Evolutionary conservation across 2,329 filamentous ascomycete genomes (phyloP), one percentile per base, ranked within the genome.

Genomic region (Colletotrichum filicis): DNA sequence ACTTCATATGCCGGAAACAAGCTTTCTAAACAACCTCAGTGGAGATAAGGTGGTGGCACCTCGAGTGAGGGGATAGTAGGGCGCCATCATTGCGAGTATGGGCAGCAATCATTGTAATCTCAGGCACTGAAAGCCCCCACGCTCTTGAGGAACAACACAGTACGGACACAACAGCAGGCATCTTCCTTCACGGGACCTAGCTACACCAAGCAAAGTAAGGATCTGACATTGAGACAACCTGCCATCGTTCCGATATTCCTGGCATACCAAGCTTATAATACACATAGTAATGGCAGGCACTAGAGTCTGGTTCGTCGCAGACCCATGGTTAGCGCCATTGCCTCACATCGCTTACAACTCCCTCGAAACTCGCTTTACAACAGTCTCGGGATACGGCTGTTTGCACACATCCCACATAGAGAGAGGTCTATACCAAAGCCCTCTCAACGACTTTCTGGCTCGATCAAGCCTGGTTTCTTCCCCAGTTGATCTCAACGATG

Each of bases 231-330:
- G 63, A 68, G 56, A 73, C 42, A 35, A 66, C 53, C 74, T 67
- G 71, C 55, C 72, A 78, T 76, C 66, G 73, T 30, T 75, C 66
- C 55, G 71, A 76, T 73, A 66, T 71, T 66, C 74, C 71, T 67
- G 58, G 71, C 53, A 71, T 73, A 71, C 74, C 68, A 73, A 75
- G 53, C 66, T 75, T 76, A 75, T 77, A 77, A 68, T 64, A 64
- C 68, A 30, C 69, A 42, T 52, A 71, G 64, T 77, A 77, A 75
- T 5, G 70, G 74, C 75, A 77, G 63, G 77, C 67, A 71, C 49
- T 26, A 62, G 58, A 72, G 24, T 62, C 52, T 53, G 61, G 68
- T 42, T 53, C 60, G 68, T 71, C 57, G 53, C 76, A 66, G 35
- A 8, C 62, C 74, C 74, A 71, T 78, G 68, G 75, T 59, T 71